A percentile compares a stretch with the other conserved stretches of the same genome.
Evolutionary conservation across 169 alveolate genomes (phyloP).

Genomic region (Plasmodium sp.): DNA sequence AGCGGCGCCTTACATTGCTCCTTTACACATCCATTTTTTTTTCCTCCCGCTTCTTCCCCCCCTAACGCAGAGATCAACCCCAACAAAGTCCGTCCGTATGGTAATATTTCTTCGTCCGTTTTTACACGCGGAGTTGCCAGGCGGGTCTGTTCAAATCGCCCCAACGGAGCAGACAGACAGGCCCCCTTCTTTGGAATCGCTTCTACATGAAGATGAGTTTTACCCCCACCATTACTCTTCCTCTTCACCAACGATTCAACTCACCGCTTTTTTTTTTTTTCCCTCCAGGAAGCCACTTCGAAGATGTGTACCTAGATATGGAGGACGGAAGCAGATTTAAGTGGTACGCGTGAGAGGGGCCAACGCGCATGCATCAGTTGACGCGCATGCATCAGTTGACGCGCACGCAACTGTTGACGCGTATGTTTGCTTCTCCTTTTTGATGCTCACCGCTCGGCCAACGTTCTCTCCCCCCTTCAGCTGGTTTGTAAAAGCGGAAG

Average conservation of each 20-base stretch:
- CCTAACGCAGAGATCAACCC: neutral
- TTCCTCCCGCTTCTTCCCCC: neutral
- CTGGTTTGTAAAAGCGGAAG: slow-evolving; percentile 41
- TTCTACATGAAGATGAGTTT: neutral
- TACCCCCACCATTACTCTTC: neutral
- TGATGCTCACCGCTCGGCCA: neutral
- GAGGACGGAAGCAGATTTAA: neutral
- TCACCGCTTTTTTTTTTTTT: neutral
- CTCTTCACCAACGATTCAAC: neutral
- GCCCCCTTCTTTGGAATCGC: neutral
- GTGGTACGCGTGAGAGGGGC: neutral
- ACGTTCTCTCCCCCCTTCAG: neutral
- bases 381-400: neutral
- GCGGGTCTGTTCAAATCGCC: neutral
- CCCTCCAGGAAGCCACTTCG: slow-evolving; percentile 11
- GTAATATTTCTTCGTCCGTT: neutral
- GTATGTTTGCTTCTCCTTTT: neutral
- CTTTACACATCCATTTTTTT: neutral
- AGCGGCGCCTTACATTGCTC: neutral
- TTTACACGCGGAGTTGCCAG: neutral
- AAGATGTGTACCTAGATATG: neutral
- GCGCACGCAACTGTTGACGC: neutral
- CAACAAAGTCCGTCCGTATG: neutral
- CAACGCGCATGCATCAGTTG: neutral
- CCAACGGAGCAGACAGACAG: no score